phyloP scores from a whole-genome alignment of 768 basidiomycete species.

The Sutorius australiensis region DNA sequence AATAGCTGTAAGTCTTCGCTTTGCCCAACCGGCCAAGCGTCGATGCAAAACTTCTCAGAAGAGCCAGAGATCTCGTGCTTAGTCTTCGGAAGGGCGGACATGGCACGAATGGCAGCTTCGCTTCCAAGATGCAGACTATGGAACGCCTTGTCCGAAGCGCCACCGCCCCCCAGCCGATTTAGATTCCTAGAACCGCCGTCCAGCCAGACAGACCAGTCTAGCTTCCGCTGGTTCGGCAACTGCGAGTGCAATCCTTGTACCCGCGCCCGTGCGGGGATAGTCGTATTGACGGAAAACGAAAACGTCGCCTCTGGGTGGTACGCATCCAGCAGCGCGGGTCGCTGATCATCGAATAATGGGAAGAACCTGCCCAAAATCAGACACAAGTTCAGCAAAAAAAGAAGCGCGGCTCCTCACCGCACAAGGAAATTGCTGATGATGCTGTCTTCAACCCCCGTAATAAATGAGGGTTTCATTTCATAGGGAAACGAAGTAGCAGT shows the following conservation, averaged over 20 bases:
- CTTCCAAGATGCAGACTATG: conserved; percentile 70
- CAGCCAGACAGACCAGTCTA: conserved; percentile 77
- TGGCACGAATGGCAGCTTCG: conserved; percentile 56
- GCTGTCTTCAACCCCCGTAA: conserved; percentile 66
- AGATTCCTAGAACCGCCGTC: conserved; percentile 70
- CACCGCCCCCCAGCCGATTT: conserved; percentile 56
- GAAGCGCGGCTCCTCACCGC: conserved; percentile 45
- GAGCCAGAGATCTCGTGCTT: conserved; percentile 78
- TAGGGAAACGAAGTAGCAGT: conserved; percentile 73
- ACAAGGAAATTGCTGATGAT: conserved; percentile 76
- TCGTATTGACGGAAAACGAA: conserved; percentile 82
- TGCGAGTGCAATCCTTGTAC: conserved; percentile 63
- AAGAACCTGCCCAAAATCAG: conserved; percentile 61
- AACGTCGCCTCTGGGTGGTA: conserved; percentile 90
- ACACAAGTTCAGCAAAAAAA: neutral
- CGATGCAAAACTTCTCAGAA: conserved; percentile 80
- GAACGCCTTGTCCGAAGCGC: conserved; percentile 58
- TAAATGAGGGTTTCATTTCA: conserved; percentile 68
- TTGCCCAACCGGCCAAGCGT: conserved; percentile 74
- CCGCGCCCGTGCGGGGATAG: conserved; percentile 74
- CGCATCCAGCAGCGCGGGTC: conserved; percentile 59
- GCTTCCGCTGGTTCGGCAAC: conserved; percentile 78
- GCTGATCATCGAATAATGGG: conserved; percentile 74
- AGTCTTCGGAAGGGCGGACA: conserved; percentile 68
- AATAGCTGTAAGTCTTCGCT: conserved; percentile 56